Conservation (phyloP, 306 rosid species). For the Fragaria nilgerrensis region DNA sequence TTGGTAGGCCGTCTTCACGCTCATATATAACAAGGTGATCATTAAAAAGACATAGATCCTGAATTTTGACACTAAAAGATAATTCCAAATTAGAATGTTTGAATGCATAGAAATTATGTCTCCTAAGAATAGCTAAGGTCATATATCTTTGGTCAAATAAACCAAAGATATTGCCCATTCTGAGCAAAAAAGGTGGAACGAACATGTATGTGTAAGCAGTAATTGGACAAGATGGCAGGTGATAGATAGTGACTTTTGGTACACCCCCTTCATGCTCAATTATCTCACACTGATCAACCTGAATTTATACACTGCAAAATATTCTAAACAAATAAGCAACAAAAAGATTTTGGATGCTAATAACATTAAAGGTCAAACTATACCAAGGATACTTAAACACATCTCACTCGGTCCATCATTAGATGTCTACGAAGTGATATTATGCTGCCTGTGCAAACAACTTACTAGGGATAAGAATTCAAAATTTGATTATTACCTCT, state of each 20-base stretch:
- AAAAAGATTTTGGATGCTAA: not conserved
- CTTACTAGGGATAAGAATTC: not conserved
- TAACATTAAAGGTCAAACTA: too few species aligned
- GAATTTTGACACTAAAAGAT: constrained; percentile 72
- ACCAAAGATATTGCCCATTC: not conserved
- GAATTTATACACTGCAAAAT: not conserved
- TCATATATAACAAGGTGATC: constrained; percentile 66
- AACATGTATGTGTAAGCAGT: not conserved
- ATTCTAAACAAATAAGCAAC: not conserved
- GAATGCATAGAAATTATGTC: constrained; percentile 19
- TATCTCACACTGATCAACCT: not conserved
- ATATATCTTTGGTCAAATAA: not conserved
- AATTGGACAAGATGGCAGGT: constrained; percentile 7
- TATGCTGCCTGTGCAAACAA: not conserved
- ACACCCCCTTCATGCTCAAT: not conserved
- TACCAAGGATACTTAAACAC: not conserved
- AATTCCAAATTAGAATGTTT: constrained; percentile 31
- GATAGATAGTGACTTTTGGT: not conserved
- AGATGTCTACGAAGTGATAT: not conserved
- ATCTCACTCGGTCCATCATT: not conserved
- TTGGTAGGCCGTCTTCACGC: constrained; percentile 84
- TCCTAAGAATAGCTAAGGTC: constrained; percentile 1
- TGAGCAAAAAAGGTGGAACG: not conserved
- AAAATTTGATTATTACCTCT: constrained; percentile 47
- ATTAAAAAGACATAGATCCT: constrained; percentile 67